Evolutionary conservation across 2,329 filamentous ascomycete species (phyloP).

Genomic region (Catunica adiposa): DNA sequence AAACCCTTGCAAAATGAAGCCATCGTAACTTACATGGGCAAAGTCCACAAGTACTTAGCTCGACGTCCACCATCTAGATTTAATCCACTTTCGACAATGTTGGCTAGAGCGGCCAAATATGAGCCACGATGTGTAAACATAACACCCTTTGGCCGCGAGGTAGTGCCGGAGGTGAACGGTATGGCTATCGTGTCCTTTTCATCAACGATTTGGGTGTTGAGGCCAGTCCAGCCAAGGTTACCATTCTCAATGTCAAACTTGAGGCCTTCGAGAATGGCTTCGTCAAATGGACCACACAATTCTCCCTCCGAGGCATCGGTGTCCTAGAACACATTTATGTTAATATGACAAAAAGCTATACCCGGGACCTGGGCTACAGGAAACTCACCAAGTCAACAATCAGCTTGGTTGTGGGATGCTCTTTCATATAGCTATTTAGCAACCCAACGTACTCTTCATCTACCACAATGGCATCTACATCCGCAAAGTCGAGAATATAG

Average conservation of each 20-base stretch:
- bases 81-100: conserved; percentile 75
- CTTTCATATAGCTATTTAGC: conserved; percentile 46
- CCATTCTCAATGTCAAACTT: conserved; percentile 52
- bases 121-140: conserved; percentile 77
- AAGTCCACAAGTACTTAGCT: conserved; percentile 76
- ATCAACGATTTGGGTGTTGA: conserved; percentile 51
- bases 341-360: not conserved
- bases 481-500: conserved; percentile 79
- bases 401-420: conserved; percentile 47
- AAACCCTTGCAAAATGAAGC: not conserved
- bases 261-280: conserved; percentile 66
- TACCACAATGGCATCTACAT: conserved; percentile 74
- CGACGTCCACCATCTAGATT: conserved; percentile 51
- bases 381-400: conserved; percentile 49
- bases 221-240: conserved; percentile 55
- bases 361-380: not conserved
- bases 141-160: conserved; percentile 80
- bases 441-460: conserved; percentile 65
- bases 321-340: conserved; percentile 38
- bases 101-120: conserved; percentile 71
- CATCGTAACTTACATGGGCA: conserved; percentile 63
- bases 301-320: conserved; percentile 62
- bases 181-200: conserved; percentile 76
- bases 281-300: conserved; percentile 64
- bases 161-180: conserved; percentile 88